phyloP scores from a whole-genome alignment of 441 rosid species.

The Euphorbia schlechtendalii region DNA sequence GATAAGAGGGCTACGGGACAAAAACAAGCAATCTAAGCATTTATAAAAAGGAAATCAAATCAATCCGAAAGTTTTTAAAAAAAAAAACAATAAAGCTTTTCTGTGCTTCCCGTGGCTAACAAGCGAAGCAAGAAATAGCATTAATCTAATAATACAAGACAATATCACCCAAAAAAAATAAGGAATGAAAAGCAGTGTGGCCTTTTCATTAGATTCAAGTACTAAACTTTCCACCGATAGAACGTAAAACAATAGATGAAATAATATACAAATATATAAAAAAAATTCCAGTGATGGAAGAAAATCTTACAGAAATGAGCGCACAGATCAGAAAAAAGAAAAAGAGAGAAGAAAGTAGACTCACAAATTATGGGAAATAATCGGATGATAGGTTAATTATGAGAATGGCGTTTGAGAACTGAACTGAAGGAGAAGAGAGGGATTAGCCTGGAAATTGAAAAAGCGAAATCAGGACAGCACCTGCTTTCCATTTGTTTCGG shows the following conservation, averaged over 20 bases:
- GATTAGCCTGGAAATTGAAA: background rate
- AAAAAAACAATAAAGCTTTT: background rate
- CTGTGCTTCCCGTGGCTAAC: constrained; percentile 10
- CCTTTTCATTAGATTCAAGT: background rate
- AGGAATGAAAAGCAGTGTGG: background rate
- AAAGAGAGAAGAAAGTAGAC: background rate
- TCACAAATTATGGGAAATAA: background rate
- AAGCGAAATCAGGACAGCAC: constrained; percentile 3
- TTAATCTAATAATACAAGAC: background rate
- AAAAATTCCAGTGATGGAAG: background rate
- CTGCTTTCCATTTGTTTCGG: background rate
- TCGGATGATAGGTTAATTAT: too few species aligned
- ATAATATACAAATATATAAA: too few species aligned
- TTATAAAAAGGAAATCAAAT: background rate
- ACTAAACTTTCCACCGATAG: background rate
- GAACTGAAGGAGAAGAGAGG: background rate
- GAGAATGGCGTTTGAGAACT: too few species aligned
- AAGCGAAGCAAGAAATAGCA: constrained; percentile 2
- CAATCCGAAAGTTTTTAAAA: background rate
- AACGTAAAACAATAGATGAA: background rate
- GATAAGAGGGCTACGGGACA: too few species aligned
- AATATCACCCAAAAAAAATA: background rate
- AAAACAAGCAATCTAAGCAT: background rate
- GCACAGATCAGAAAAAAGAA: background rate
- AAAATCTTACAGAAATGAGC: background rate